Conservation (phyloP, 352 stramenopile species). For the Peronospora destructor region DNA sequence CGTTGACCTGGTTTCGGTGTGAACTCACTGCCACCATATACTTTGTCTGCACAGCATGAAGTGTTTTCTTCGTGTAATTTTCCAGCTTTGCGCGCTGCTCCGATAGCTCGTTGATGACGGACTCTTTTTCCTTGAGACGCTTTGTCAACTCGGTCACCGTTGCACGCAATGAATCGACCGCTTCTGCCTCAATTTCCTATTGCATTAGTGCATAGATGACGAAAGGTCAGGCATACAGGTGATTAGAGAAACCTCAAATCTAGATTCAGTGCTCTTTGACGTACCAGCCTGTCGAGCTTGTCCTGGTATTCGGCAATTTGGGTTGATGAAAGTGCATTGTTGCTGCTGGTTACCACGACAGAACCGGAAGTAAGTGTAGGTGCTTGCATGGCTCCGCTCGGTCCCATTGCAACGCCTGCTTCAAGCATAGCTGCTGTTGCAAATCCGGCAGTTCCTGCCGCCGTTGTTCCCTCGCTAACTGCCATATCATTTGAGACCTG, state of each 20-base stretch:
- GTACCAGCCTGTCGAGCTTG: constrained; percentile 61
- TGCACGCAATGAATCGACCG: constrained; percentile 65
- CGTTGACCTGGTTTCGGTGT: constrained; percentile 82
- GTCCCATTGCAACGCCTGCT: constrained; percentile 21
- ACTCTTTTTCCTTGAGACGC: constrained; percentile 85
- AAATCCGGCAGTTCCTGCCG: constrained; percentile 21
- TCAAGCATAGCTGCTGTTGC: constrained; percentile 21
- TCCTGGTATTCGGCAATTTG: constrained; percentile 69
- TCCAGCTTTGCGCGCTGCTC: constrained; percentile 84
- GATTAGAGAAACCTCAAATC: constrained; percentile 6
- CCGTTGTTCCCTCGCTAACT: constrained; percentile 6
- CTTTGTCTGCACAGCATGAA: constrained; percentile 87
- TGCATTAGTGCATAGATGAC: background rate
- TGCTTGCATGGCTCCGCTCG: constrained; percentile 22
- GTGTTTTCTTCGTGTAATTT: constrained; percentile 88
- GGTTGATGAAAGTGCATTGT: constrained; percentile 37
- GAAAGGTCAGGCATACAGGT: constrained; percentile 1
- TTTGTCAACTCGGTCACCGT: constrained; percentile 77
- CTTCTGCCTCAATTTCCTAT: constrained; percentile 54
- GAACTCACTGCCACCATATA: constrained; percentile 87
- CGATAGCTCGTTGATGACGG: constrained; percentile 81
- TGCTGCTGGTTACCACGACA: constrained; percentile 34
- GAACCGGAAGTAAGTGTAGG: constrained; percentile 18
- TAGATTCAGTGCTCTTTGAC: constrained; percentile 12
- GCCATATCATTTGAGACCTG: constrained; percentile 33